Conservation (phyloP, 2,329 filamentous ascomycete species). For the Fusarium coicis region DNA sequence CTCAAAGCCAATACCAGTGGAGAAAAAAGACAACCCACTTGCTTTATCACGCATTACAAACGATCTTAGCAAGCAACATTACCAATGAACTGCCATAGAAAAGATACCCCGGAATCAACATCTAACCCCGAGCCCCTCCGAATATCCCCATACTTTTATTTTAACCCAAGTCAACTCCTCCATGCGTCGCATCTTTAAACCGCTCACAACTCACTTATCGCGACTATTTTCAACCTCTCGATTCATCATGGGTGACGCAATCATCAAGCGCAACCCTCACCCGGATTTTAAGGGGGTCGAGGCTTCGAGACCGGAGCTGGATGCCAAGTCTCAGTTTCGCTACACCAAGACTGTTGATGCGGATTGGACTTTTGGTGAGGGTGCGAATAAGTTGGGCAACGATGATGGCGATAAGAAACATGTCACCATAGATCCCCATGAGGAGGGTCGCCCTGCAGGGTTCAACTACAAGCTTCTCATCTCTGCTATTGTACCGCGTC, state of each 20-base stretch:
- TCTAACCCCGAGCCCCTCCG: slow-evolving; percentile 3
- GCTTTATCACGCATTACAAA: slow-evolving; percentile 38
- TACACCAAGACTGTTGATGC: slow-evolving; percentile 74
- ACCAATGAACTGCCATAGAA: not conserved
- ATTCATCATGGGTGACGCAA: slow-evolving; percentile 46
- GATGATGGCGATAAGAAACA: slow-evolving; percentile 60
- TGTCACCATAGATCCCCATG: slow-evolving; percentile 84
- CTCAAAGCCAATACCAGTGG: slow-evolving; percentile 9
- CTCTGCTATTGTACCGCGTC: slow-evolving; percentile 82
- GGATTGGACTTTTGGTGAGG: slow-evolving; percentile 72
- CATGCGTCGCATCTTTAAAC: slow-evolving; percentile 11
- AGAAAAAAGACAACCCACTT: slow-evolving; percentile 24
- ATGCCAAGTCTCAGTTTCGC: slow-evolving; percentile 58
- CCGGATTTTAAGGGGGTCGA: slow-evolving; percentile 81
- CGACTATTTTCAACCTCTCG: slow-evolving; percentile 14
- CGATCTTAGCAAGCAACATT: slow-evolving; percentile 11
- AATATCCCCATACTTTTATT: slow-evolving; percentile 10
- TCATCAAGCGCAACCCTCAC: slow-evolving; percentile 66
- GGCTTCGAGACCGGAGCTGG: slow-evolving; percentile 70
- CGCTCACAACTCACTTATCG: slow-evolving; percentile 7
- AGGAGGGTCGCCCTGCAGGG: slow-evolving; percentile 70
- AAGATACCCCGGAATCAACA: slow-evolving; percentile 1
- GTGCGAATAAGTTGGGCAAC: slow-evolving; percentile 65
- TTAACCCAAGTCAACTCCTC: not conserved
- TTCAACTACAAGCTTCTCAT: slow-evolving; percentile 96